Conservation (phyloP, 441 rosid species). For the Syzygium syzygioides region DNA sequence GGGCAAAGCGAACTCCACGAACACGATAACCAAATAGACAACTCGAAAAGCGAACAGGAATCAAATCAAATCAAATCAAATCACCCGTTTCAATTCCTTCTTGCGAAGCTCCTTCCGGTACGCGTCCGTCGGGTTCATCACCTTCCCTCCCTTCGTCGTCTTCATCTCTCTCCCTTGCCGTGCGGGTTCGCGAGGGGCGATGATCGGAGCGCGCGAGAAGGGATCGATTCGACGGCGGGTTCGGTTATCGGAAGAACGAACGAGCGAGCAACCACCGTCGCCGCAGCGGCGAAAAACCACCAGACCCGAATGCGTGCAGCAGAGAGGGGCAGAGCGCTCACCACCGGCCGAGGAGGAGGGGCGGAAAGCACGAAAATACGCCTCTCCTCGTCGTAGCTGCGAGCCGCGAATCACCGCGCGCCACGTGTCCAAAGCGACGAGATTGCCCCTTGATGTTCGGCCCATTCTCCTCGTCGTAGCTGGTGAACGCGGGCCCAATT, state of each 20-base stretch:
- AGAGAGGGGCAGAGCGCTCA: background rate
- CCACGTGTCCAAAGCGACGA: background rate
- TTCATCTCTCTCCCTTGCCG: constrained; percentile 37
- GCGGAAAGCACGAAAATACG: background rate
- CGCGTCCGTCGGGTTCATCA: constrained; percentile 98
- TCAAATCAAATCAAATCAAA: background rate
- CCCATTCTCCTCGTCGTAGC: background rate
- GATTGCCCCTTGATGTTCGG: background rate
- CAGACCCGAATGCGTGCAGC: background rate
- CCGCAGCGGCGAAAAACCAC: background rate
- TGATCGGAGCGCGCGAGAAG: background rate
- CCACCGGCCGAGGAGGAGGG: background rate
- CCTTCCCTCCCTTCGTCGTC: constrained; percentile 98
- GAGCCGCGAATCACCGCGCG: background rate
- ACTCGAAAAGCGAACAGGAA: background rate
- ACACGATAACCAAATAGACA: background rate
- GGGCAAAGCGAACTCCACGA: background rate
- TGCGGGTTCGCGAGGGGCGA: background rate
- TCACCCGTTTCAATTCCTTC: constrained; percentile 87
- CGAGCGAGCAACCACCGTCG: too few relatives aligned
- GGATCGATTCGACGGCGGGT: background rate
- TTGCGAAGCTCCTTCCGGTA: constrained; percentile 94
- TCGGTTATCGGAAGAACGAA: background rate
- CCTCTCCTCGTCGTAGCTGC: background rate
- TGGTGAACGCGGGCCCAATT: background rate